Percentiles rank a stretch among this genome's conserved stretches.
These are phyloP conservation scores for Magnusiomyces paraingens DNA, from an alignment of 1,139 yeast genomes.

Conservation along the genomic window DNA sequence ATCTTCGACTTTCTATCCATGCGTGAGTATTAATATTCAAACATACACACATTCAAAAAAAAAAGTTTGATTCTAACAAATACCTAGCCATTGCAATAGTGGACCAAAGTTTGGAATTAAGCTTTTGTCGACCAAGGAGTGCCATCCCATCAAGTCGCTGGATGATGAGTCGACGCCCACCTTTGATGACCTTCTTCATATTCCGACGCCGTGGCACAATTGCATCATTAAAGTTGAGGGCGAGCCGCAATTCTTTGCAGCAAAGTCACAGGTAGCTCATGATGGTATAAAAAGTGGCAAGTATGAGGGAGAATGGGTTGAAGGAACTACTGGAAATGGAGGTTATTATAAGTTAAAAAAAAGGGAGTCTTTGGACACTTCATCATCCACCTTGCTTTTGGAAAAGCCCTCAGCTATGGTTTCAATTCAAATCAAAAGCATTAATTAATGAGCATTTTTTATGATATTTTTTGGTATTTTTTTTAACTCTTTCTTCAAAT, in stretches of 20 bases:
- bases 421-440: too few relatives aligned
- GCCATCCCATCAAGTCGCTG: conserved; percentile 11
- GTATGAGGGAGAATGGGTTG: conserved; percentile 13
- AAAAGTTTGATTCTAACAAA: too few relatives aligned
- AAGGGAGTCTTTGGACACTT: too few relatives aligned
- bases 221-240: conserved; percentile 13
- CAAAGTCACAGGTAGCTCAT: conserved; percentile 13
- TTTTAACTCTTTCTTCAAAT: too few relatives aligned
- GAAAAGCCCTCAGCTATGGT: too few relatives aligned
- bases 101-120: conserved; percentile 17
- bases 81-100: conserved; percentile 11
- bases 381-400: too few relatives aligned
- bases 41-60: too few relatives aligned
- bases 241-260: conserved; percentile 8
- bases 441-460: too few relatives aligned
- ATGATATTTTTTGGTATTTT: too few relatives aligned
- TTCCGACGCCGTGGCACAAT: conserved; percentile 18
- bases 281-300: conserved; percentile 10
- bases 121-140: conserved; percentile 13
- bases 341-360: conserved; percentile 8
- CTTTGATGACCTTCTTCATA: conserved; percentile 17
- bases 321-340: conserved; percentile 10
- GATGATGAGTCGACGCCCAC: conserved; percentile 10
- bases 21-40: conserved; percentile 2
- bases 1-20: conserved; percentile 16